These are phyloP conservation scores for Salvia splendens DNA, from an alignment of 257 asterid species.

Conservation along the genomic window DNA sequence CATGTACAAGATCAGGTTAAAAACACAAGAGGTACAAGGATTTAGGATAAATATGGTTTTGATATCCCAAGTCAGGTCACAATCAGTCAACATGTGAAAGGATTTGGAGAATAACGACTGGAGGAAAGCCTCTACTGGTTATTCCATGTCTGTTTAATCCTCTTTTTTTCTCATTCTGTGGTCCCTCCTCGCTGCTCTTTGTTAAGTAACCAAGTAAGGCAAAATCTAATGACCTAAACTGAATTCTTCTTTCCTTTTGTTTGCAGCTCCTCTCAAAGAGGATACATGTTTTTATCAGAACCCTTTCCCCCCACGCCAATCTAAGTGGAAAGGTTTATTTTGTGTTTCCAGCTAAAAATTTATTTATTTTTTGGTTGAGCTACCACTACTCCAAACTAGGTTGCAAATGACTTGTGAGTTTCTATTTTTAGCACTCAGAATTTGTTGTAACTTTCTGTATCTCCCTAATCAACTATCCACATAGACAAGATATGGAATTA, in stretches of 20 bases:
- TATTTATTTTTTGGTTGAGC: constrained; percentile 18
- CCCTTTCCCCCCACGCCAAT: constrained; percentile 8
- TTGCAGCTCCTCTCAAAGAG: constrained; percentile 27
- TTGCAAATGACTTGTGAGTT: constrained; percentile 12
- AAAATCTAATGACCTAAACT: constrained; percentile 16
- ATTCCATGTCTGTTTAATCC: constrained; percentile 22
- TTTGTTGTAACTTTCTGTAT: background rate
- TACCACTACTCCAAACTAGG: constrained; percentile 12
- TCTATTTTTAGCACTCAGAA: background rate
- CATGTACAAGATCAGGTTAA: constrained; percentile 32
- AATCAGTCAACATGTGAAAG: constrained; percentile 24
- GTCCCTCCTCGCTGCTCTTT: background rate
- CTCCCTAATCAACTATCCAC: constrained; percentile 6
- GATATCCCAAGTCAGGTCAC: constrained; percentile 18
- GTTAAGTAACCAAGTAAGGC: background rate
- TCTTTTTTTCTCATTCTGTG: constrained; percentile 12
- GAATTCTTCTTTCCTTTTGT: background rate
- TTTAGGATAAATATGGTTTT: constrained; percentile 20
- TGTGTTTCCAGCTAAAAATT: background rate
- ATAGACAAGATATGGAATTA: background rate
- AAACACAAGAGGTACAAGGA: constrained; percentile 27
- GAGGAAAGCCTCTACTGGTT: constrained; percentile 26
- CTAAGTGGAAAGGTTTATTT: constrained; percentile 19
- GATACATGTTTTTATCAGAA: constrained; percentile 25
- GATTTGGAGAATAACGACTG: constrained; percentile 24